phyloP scores from a whole-genome alignment of 208 protist species.

The Trypanosomatidae sp. region DNA sequence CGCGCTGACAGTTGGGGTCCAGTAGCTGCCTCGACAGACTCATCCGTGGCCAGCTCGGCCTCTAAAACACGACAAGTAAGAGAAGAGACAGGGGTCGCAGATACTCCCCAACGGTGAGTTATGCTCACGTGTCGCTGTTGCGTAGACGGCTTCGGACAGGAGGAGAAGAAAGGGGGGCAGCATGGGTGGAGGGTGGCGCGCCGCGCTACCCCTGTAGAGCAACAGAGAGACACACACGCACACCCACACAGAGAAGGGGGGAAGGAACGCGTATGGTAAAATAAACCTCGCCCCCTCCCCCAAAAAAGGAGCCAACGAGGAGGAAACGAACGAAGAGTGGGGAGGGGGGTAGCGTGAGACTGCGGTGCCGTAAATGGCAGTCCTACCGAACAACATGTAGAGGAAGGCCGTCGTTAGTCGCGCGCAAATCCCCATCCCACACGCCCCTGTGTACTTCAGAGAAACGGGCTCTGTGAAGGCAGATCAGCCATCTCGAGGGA shows the following conservation, averaged over 20 bases:
- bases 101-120: neutral
- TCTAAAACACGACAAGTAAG: neutral
- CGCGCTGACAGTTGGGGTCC: conserved; percentile 20
- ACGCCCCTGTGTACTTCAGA: neutral
- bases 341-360: neutral
- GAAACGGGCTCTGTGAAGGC: neutral
- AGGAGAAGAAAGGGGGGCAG: neutral
- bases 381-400: neutral
- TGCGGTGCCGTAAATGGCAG: neutral
- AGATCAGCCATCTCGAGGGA: neutral
- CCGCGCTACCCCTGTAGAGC: neutral
- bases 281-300: neutral
- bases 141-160: neutral
- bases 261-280: neutral
- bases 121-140: neutral
- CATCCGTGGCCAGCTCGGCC: neutral
- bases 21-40: conserved; percentile 7
- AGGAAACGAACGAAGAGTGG: neutral
- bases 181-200: neutral
- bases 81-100: neutral
- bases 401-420: neutral
- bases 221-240: neutral
- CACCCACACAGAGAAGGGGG: neutral
- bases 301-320: neutral
- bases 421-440: neutral